Base-by-base conservation (phyloP, 805 yeast genomes). In the Crinitomyces ghanaensis region DNA sequence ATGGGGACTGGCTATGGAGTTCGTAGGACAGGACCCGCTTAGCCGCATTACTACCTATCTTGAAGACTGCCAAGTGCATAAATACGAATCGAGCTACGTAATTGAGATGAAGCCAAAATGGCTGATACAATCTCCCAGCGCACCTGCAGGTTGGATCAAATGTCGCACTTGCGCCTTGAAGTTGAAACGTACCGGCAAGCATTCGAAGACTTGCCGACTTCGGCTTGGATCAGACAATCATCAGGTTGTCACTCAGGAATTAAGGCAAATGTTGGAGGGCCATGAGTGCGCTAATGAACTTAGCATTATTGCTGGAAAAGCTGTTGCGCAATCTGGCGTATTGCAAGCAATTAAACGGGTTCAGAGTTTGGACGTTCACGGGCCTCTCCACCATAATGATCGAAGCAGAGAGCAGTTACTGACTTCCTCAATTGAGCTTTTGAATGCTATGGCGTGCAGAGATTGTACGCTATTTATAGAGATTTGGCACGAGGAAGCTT, bases 41-140 rank as follows among this genome's bases (percentile, higher is more conserved):
- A 30, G 29, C 29, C 8, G 25, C 17, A 9, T 9, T 30, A 30
- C 6, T n/a, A 9, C 8, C 9, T 18, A 28, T 16, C 12, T 16
- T 19, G 6, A 11, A 24, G 33, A 16, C 6, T 8, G 11, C 7
- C 9, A 19, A 9, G 6, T 6, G 6, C 8, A 9, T 6, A 21
- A n/a, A 16, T n/a, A 11, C 13, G 33, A 30, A 11, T 9, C 17
- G 31, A 29, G 27, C 12, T 8, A 52, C 1, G 54, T 61, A 2
- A 46, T 69, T 9, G 77, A 74, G 41, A 57, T 73, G 43, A 74
- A 74, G 46, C 81, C 81, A 1, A 74, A 74, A 49, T 74, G 80
- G 80, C 56, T 74, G 9, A 48, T 57, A 20, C 68, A 62, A 41
- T 65, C 70, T 24, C 59, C 56, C 11, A 47, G 48, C 23, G 62